These are phyloP conservation scores for Kwoniella mangroviensis DNA, from an alignment of 768 basidiomycete species.

Conservation along the genomic window DNA sequence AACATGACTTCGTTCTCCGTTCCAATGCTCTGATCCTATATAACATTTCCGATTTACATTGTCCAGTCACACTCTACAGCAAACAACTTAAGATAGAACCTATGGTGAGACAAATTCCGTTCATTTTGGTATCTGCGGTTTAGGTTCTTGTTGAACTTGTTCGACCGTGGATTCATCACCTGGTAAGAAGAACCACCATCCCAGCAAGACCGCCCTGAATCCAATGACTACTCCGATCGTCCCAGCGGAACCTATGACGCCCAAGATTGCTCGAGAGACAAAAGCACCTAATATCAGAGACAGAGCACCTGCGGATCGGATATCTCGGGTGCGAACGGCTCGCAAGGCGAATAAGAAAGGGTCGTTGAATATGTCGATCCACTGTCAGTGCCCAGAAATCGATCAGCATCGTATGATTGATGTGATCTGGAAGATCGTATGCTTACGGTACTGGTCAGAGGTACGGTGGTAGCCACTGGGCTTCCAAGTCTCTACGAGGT, in stretches of 20 bases:
- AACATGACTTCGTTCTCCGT: too few relatives aligned
- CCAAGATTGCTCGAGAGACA: conserved; percentile 42
- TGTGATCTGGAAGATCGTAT: too few relatives aligned
- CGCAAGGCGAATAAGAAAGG: conserved; percentile 68
- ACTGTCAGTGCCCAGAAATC: conserved; percentile 62
- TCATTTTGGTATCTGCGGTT: background rate
- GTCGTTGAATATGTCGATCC: conserved; percentile 86
- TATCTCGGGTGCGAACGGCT: conserved; percentile 68
- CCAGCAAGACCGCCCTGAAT: conserved; percentile 40
- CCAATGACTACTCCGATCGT: conserved; percentile 48
- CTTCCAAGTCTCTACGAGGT: conserved; percentile 36
- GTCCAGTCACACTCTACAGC: too few relatives aligned
- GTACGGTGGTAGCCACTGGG: conserved; percentile 54
- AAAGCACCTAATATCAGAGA: conserved; percentile 78
- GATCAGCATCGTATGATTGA: too few relatives aligned
- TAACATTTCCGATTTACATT: too few relatives aligned
- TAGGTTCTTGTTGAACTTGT: background rate
- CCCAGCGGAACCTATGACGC: conserved; percentile 43
- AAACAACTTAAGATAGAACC: too few relatives aligned
- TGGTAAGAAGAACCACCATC: conserved; percentile 36
- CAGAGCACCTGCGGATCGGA: conserved; percentile 67
- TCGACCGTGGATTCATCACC: background rate
- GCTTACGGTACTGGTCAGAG: conserved; percentile 64
- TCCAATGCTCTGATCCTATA: too few relatives aligned
- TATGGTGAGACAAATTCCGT: too few relatives aligned